Percentiles rank a stretch among this genome's conserved stretches.
Conservation (phyloP, 139 green algal genomes). For the Haematococcus lacustris region DNA sequence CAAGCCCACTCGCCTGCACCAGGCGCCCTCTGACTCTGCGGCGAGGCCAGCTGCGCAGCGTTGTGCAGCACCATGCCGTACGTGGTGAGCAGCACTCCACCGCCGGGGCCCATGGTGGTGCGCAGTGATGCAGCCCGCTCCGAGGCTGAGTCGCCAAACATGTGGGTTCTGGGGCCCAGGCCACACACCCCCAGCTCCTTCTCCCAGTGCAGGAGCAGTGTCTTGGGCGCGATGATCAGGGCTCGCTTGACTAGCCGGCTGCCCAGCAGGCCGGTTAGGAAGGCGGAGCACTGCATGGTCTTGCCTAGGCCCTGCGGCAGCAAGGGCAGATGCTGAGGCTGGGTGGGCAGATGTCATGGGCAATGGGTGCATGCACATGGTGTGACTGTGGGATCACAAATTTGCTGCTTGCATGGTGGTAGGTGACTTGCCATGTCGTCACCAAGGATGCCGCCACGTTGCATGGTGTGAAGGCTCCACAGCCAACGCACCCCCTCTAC, state of each 20-base stretch:
- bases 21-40: background rate
- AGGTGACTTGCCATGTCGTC: slow-evolving; percentile 56
- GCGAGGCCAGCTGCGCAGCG: slow-evolving; percentile 5
- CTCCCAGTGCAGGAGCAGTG: slow-evolving; percentile 77
- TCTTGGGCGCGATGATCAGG: slow-evolving; percentile 82
- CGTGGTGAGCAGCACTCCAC: slow-evolving; percentile 80
- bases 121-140: slow-evolving; percentile 67
- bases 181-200: slow-evolving; percentile 79
- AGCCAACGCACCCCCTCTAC: slow-evolving; percentile 78
- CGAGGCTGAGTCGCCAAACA: slow-evolving; percentile 10
- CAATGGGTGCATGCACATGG: background rate
- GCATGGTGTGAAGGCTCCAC: slow-evolving; percentile 47
- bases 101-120: background rate
- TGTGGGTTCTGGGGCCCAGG: slow-evolving; percentile 22
- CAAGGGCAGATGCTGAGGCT: background rate
- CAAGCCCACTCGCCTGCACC: slow-evolving; percentile 31
- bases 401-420: background rate
- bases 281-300: slow-evolving; percentile 80
- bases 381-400: background rate
- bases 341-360: background rate
- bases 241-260: slow-evolving; percentile 30
- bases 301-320: slow-evolving; percentile 39
- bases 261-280: slow-evolving; percentile 64
- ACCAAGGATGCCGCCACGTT: slow-evolving; percentile 76
- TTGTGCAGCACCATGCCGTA: slow-evolving; percentile 93